Percentiles rank a stretch among this genome's conserved stretches.
These are phyloP conservation scores for Trichoderma virens DNA, from an alignment of 495 filamentous ascomycete species.

Conservation along the genomic window DNA sequence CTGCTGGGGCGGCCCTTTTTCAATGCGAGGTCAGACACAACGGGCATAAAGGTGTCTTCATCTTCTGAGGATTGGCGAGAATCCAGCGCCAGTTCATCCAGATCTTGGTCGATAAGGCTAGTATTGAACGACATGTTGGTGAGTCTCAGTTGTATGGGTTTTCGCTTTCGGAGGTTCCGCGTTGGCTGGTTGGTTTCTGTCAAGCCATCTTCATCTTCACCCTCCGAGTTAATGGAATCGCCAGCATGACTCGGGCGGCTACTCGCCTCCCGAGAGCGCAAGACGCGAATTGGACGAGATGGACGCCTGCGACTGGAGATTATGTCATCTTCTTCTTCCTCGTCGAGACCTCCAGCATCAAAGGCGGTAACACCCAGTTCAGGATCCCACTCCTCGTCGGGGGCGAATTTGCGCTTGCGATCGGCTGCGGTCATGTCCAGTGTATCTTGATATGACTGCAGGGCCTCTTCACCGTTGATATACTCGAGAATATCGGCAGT, in stretches of 20 bases:
- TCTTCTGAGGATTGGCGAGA: conserved; percentile 21
- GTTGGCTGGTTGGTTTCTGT: background rate
- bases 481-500: background rate
- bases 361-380: background rate
- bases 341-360: background rate
- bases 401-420: background rate
- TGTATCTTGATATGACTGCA: background rate
- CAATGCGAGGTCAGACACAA: conserved; percentile 32
- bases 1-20: background rate
- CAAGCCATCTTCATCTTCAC: conserved; percentile 7
- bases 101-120: conserved; percentile 27
- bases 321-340: background rate
- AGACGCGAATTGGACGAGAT: background rate
- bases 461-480: background rate
- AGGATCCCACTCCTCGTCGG: conserved; percentile 5
- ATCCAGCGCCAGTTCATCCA: conserved; percentile 34
- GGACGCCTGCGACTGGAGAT: background rate
- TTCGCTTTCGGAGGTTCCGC: conserved; percentile 11
- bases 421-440: background rate
- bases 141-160: conserved; percentile 10
- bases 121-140: conserved; percentile 9
- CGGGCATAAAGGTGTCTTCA: conserved; percentile 24
- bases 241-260: conserved; percentile 1
- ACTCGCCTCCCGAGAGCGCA: conserved; percentile 8
- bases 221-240: conserved; percentile 11